These are phyloP conservation scores for Coemansia sp. DNA, from an alignment of 192 early-diverging fungal species.

Conservation along the genomic window DNA sequence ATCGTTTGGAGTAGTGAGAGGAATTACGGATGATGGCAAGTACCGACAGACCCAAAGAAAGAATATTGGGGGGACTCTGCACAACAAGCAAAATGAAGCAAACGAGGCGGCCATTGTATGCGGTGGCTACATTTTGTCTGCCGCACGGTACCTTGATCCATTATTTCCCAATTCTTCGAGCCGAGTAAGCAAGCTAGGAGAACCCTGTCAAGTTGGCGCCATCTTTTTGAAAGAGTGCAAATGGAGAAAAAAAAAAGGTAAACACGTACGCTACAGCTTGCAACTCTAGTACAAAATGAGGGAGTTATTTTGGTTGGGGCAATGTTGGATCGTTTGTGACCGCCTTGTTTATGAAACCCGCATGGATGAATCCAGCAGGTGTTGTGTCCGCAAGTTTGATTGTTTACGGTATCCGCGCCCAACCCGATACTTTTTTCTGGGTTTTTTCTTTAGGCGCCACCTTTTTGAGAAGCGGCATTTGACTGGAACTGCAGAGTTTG, in stretches of 20 bases:
- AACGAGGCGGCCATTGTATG: constrained; percentile 7
- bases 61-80: neutral
- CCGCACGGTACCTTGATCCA: neutral
- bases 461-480: neutral
- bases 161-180: neutral
- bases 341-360: neutral
- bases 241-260: neutral
- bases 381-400: neutral
- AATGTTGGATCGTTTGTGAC: neutral
- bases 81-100: neutral
- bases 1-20: neutral
- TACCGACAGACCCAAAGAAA: neutral
- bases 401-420: constrained; percentile 2
- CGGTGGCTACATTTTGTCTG: neutral
- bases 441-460: constrained; percentile 1
- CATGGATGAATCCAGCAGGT: constrained; percentile 3
- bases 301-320: constrained; percentile 5
- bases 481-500: neutral
- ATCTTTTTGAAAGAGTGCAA: neutral
- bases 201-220: neutral
- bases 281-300: neutral
- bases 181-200: neutral
- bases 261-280: neutral
- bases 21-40: neutral
- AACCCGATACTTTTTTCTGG: neutral